Evolutionary conservation across 345 rosid genomes (phyloP).

Genomic region (Erodium maritimum): DNA sequence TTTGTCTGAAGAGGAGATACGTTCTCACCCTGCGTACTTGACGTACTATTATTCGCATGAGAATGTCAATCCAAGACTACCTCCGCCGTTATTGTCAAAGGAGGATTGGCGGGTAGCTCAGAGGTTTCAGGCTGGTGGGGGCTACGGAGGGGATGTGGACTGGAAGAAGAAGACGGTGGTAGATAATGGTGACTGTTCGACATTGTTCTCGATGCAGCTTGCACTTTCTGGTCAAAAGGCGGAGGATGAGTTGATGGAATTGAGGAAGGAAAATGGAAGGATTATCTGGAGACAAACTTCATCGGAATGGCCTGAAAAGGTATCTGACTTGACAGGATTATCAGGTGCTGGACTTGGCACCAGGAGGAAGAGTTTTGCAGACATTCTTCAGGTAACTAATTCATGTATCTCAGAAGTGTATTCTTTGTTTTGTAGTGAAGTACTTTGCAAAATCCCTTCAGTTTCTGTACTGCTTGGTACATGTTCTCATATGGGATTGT

Average conservation of each 20-base stretch:
- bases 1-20: constrained; percentile 66
- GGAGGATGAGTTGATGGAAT: constrained; percentile 52
- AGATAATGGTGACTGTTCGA: constrained; percentile 28
- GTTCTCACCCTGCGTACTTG: constrained; percentile 68
- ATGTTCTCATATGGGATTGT: background rate
- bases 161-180: constrained; percentile 34
- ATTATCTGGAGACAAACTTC: constrained; percentile 16
- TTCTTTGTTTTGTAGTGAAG: background rate
- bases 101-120: constrained; percentile 89
- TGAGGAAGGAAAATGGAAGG: constrained; percentile 41
- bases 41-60: constrained; percentile 70
- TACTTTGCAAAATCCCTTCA: background rate
- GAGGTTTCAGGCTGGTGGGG: constrained; percentile 58
- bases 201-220: constrained; percentile 71
- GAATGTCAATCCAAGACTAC: constrained; percentile 71
- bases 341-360: constrained; percentile 44
- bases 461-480: background rate
- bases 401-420: background rate
- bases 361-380: constrained; percentile 92
- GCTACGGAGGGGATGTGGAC: constrained; percentile 42
- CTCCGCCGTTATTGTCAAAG: constrained; percentile 71
- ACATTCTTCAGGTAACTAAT: constrained; percentile 88
- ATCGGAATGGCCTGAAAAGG: constrained; percentile 38
- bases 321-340: constrained; percentile 25
- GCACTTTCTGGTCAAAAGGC: constrained; percentile 45